A percentile compares a stretch with the other conserved stretches of the same genome.
Conservation (phyloP, 2,329 filamentous ascomycete species). For the Ascochyta rabiei region DNA sequence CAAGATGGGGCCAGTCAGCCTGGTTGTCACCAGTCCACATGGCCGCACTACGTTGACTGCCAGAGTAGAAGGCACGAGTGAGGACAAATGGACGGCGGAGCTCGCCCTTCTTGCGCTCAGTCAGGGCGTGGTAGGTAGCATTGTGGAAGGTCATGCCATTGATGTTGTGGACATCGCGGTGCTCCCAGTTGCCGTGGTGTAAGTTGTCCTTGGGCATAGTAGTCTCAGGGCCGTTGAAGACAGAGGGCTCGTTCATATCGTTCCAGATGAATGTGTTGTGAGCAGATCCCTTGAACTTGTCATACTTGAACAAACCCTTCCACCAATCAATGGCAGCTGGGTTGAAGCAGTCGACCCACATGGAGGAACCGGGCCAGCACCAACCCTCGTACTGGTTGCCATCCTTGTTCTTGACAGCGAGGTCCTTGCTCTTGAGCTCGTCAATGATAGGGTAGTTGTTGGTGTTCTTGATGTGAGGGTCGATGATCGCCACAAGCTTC, state of each 20-base stretch:
- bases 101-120: conserved; percentile 86
- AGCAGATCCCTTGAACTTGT: conserved; percentile 82
- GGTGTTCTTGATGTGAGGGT: conserved; percentile 96
- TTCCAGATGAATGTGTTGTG: conserved; percentile 97
- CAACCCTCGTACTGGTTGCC: conserved; percentile 89
- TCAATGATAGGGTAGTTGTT: conserved; percentile 77
- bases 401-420: conserved; percentile 90
- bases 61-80: conserved; percentile 90
- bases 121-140: conserved; percentile 83
- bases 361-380: conserved; percentile 97
- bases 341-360: conserved; percentile 97
- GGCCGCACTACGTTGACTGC: conserved; percentile 85
- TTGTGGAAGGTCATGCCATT: conserved; percentile 96
- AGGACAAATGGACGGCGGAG: conserved; percentile 86
- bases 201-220: conserved; percentile 99
- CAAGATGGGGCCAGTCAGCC: conserved; percentile 88
- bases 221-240: conserved; percentile 97
- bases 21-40: conserved; percentile 99
- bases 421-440: conserved; percentile 80
- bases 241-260: conserved; percentile 99
- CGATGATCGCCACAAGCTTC: conserved; percentile 92
- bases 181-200: conserved; percentile 90
- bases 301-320: conserved; percentile 85
- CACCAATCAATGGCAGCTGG: conserved; percentile 92
- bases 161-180: conserved; percentile 94